Conservation (phyloP, 371 early-diverging fungal genomes). For the Mucor saturninus region DNA sequence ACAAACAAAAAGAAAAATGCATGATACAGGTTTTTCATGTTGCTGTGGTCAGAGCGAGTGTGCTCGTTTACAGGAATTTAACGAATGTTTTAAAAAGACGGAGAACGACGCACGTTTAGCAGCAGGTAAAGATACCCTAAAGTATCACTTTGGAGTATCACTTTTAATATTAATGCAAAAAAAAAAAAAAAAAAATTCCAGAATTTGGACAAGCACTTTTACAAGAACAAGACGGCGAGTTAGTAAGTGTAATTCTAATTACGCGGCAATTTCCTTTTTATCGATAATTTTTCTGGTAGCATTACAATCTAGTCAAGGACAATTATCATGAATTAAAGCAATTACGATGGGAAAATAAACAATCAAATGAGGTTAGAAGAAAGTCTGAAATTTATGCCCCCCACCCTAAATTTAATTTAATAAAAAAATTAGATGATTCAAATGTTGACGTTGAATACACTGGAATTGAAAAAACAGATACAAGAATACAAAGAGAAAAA, state of each 20-base stretch:
- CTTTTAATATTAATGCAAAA: background rate
- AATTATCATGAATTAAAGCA: constrained; percentile 19
- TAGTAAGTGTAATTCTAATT: background rate
- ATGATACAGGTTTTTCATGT: constrained; percentile 13
- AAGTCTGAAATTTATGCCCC: background rate
- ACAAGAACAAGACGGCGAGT: constrained; percentile 9
- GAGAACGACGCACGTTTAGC: constrained; percentile 23
- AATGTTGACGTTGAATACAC: background rate
- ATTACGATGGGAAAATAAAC: constrained; percentile 18
- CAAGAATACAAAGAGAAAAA: background rate
- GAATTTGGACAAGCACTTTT: constrained; percentile 28
- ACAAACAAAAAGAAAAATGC: constrained; percentile 3
- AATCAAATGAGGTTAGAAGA: constrained; percentile 15
- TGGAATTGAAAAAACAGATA: constrained; percentile 9
- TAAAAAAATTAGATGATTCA: constrained; percentile 4
- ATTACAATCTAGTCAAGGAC: constrained; percentile 11
- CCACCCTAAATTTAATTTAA: background rate
- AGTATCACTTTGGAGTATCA: too few species aligned
- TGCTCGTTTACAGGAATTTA: constrained; percentile 9
- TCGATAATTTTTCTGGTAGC: background rate
- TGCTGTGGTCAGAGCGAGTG: constrained; percentile 17
- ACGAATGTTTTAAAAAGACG: constrained; percentile 18
- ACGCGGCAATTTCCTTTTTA: background rate
- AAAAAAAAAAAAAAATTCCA: background rate
- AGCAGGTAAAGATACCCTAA: constrained; percentile 16